Base-by-base conservation (phyloP, 768 basidiomycete genomes). In the Lactifluus echinatus region DNA sequence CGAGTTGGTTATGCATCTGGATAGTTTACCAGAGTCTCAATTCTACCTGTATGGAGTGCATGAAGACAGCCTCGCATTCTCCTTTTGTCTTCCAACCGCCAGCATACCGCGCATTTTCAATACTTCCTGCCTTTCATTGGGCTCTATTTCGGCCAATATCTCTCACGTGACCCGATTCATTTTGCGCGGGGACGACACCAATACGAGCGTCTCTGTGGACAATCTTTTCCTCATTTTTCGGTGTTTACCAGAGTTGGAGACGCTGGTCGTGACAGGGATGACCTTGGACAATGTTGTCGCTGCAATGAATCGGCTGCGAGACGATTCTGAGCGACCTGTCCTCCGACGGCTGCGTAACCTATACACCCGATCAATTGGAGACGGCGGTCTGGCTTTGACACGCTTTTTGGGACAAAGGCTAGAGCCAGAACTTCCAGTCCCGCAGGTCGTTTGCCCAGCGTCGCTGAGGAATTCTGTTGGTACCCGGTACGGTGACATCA, bases 351-450 rank as follows among this genome's bases (percentile, higher is more conserved):
- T 57, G 24, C 51, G 50, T n/a, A 39, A 47, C 37, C 34, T 57
- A 37, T 57, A 53, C 8, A 42, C 46, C n/a, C 56, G 56, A 17
- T 50, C 50, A 42, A 57, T 53, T n/a, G 56, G 56, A 52, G 50
- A 53, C n/a, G 53, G 19, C 36, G 21, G 36, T 21, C 23, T 57
- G 24, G 4, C 45, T 8, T 40, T 57, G 44, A 53, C 50, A 6
- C 56, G 56, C 37, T 57, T 57, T 37, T 51, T 57, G 15, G 56
- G 56, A 46, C 56, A 57, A 44, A 57, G 56, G 45, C 36, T 57
- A 21, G 56, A 57, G n/a, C 51, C 56, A 40, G 56, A 57, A 15
- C 56, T 57, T 42, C 56, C 56, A 40, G 56, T 57, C 50, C 56
- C 56, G 8, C 50, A 53, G 19, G 31, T 57, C 10, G 50, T 57